Percentiles rank a stretch among this genome's conserved stretches.
These are phyloP conservation scores for Candida hungchunana DNA, from an alignment of 805 yeast species.

Conservation along the genomic window DNA sequence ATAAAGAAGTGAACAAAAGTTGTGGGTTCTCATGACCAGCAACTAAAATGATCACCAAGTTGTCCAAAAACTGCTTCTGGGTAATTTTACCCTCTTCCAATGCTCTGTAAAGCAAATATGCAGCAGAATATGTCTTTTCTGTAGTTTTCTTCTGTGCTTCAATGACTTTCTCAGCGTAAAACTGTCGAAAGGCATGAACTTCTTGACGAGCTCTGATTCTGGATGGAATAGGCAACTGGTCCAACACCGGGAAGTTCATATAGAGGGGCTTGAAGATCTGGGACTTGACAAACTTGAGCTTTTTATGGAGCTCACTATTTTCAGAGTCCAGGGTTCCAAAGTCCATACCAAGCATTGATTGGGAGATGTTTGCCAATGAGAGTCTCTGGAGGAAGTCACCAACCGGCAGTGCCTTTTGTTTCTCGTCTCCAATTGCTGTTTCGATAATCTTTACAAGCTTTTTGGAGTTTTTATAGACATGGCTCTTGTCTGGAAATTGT, in stretches of 20 bases:
- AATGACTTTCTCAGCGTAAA: constrained; percentile 33
- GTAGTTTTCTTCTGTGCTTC: constrained; percentile 24
- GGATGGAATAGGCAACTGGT: constrained; percentile 43
- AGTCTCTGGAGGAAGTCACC: constrained; percentile 43
- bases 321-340: constrained; percentile 35
- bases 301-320: constrained; percentile 32
- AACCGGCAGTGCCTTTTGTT: constrained; percentile 22
- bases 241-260: constrained; percentile 53
- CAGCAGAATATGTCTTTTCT: constrained; percentile 32
- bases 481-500: constrained; percentile 42
- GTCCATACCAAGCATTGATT: constrained; percentile 46
- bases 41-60: constrained; percentile 48
- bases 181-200: constrained; percentile 38
- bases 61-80: constrained; percentile 47
- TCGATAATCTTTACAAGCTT: constrained; percentile 30
- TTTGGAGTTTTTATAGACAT: constrained; percentile 36
- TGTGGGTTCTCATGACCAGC: constrained; percentile 68
- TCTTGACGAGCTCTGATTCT: constrained; percentile 40
- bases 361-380: constrained; percentile 46
- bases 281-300: constrained; percentile 40
- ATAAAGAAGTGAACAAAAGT: constrained; percentile 41
- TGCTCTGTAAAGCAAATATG: constrained; percentile 39
- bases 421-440: constrained; percentile 10
- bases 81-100: constrained; percentile 34
- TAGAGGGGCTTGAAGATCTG: constrained; percentile 53